Evolutionary conservation across 192 early-diverging fungal genomes (phyloP).

Genomic region (Podila verticillata): DNA sequence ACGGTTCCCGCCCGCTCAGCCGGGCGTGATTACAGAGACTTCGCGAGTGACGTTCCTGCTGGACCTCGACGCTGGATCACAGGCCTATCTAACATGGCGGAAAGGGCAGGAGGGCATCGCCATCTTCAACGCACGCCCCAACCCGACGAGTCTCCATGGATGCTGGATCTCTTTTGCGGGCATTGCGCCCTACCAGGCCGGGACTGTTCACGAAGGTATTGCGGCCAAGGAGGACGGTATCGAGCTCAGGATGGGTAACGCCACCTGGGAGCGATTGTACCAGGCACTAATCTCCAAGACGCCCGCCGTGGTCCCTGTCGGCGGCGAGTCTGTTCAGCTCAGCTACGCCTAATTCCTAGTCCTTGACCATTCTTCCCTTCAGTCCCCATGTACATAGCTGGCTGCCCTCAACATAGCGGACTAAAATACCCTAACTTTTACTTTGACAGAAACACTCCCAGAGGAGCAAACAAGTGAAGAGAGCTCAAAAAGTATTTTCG

Average conservation of each 20-base stretch:
- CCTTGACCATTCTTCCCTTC: too few species aligned
- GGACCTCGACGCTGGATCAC: slow-evolving; percentile 44
- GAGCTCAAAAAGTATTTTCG: too few species aligned
- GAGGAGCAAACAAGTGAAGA: too few species aligned
- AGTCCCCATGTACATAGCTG: not conserved
- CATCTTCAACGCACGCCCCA: slow-evolving; percentile 48
- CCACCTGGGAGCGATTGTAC: slow-evolving; percentile 43
- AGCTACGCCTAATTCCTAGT: slow-evolving; percentile 18
- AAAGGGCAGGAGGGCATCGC: slow-evolving; percentile 28
- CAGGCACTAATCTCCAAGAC: slow-evolving; percentile 41
- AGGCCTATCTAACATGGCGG: slow-evolving; percentile 47
- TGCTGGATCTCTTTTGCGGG: slow-evolving; percentile 41
- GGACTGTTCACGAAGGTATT: slow-evolving; percentile 14
- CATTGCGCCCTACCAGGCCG: slow-evolving; percentile 13
- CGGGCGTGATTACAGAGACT: slow-evolving; percentile 17
- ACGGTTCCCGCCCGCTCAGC: slow-evolving; percentile 30
- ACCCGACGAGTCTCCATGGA: slow-evolving; percentile 41
- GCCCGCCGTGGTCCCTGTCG: slow-evolving; percentile 32
- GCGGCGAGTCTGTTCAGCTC: slow-evolving; percentile 30
- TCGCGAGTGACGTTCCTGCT: slow-evolving; percentile 34
- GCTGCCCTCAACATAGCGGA: not conserved
- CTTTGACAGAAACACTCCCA: too few species aligned
- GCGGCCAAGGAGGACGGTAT: slow-evolving; percentile 35
- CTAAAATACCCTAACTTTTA: not conserved
- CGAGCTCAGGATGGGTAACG: slow-evolving; percentile 31